Conservation (phyloP, 495 filamentous ascomycete species). For the Penicillium daleae region DNA sequence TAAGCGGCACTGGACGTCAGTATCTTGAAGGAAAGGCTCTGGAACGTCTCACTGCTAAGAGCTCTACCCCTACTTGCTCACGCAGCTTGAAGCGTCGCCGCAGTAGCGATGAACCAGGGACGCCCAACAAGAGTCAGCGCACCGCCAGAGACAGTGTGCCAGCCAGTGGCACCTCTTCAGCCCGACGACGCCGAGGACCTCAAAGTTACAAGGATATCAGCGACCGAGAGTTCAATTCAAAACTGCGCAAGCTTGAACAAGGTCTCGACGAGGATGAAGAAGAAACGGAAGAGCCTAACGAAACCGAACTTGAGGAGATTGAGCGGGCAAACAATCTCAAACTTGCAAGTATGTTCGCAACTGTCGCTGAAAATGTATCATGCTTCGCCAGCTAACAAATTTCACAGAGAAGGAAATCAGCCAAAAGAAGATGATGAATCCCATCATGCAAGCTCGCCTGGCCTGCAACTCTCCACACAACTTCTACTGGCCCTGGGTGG, state of each 20-base stretch:
- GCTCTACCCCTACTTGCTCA: slow-evolving; percentile 32
- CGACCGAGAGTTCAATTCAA: slow-evolving; percentile 73
- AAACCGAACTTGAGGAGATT: slow-evolving; percentile 61
- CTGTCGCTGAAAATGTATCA: background rate
- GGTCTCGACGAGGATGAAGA: slow-evolving; percentile 59
- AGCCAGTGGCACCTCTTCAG: slow-evolving; percentile 46
- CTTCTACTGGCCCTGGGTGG: slow-evolving; percentile 90
- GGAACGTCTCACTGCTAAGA: slow-evolving; percentile 58
- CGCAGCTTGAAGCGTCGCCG: slow-evolving; percentile 60
- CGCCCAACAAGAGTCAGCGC: slow-evolving; percentile 70
- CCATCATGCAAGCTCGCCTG: slow-evolving; percentile 88
- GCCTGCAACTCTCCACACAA: slow-evolving; percentile 94
- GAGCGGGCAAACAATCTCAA: slow-evolving; percentile 73
- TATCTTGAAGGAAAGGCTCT: slow-evolving; percentile 86
- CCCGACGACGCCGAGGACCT: slow-evolving; percentile 48
- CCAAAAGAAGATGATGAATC: slow-evolving; percentile 94
- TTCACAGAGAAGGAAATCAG: slow-evolving; percentile 72
- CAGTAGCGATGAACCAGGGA: slow-evolving; percentile 40
- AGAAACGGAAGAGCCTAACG: slow-evolving; percentile 55
- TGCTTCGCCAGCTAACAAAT: slow-evolving; percentile 16
- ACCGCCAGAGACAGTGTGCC: slow-evolving; percentile 75
- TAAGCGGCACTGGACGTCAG: slow-evolving; percentile 73
- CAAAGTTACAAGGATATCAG: slow-evolving; percentile 74
- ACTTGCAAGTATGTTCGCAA: slow-evolving; percentile 68
- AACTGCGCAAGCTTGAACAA: slow-evolving; percentile 63